Evolutionary conservation across 2,329 filamentous ascomycete genomes (phyloP), one percentile per base, ranked within the genome.

Genomic region (Magnaporthiopsis incrustans): DNA sequence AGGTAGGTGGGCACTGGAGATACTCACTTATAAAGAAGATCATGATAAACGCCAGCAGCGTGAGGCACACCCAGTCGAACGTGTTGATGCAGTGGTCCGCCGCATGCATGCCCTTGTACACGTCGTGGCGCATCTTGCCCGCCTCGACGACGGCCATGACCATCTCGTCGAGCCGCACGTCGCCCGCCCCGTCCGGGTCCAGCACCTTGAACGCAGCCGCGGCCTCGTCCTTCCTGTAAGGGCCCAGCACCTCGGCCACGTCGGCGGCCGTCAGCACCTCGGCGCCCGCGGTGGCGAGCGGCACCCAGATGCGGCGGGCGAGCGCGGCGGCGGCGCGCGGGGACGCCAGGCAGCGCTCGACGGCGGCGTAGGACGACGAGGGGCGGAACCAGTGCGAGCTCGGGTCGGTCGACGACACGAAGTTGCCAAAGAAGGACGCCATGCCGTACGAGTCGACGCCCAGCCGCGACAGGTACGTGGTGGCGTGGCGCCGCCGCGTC

Each of bases 151-250:
- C 66, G 8, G 70, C 70, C 64, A 68, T 68, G 30, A 70, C 63
- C 63, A 73, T 70, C 61, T 73, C 72, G 12, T 71, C 70, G 12
- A 73, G 67, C n/a, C 66, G 68, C 32, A 73, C 69, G 56, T 73
- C 69, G 57, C 70, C 70, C 30, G 66, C 67, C 33, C 70, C 67
- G 62, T 69, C 68, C 70, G 78, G 77, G 59, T 77, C 75, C 44
- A 85, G 78, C 63, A 82, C 85, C 82, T 84, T 68, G 22, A 63
- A 62, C 10, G 69, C 67, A 1, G 3, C 32, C 4, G 66, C 33
- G 12, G 70, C 71, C 44, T 72, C 70, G 4, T 68, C 67, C 56
- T 67, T 67, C 2, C 68, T 64, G 64, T 69, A 69, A 0, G 69
- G 69, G 0, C 71, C 71, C 14, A 73, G 66, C 11, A 73, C 69